Conservation (phyloP, 2,329 filamentous ascomycete species). For the Penicillium sp. region DNA sequence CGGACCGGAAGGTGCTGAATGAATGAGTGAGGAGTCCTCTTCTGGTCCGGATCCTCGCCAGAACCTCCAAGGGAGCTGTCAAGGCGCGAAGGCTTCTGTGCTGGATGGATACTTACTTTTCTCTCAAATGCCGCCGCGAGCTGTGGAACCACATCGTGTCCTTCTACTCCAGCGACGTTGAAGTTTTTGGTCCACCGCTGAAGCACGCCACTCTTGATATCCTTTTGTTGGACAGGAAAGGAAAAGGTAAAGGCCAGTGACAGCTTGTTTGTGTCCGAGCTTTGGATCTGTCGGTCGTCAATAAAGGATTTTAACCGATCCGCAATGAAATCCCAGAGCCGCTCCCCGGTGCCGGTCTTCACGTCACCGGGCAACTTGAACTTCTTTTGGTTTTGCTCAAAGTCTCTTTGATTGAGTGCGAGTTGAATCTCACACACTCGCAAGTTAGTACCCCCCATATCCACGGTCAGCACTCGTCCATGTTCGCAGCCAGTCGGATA, state of each 20-base stretch:
- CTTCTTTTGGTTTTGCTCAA: constrained; percentile 80
- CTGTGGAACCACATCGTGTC: constrained; percentile 74
- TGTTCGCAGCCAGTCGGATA: constrained; percentile 73
- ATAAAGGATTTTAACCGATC: constrained; percentile 77
- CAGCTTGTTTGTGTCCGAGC: constrained; percentile 39
- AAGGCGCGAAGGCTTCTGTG: no score
- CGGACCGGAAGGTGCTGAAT: constrained; percentile 71
- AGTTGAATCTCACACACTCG: constrained; percentile 81
- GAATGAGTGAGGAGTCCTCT: background rate
- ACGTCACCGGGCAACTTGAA: constrained; percentile 79
- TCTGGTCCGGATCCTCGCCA: no score
- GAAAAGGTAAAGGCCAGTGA: constrained; percentile 86
- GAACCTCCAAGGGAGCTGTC: no score
- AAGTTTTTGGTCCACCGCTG: constrained; percentile 93
- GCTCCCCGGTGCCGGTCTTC: constrained; percentile 68
- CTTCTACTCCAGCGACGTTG: constrained; percentile 81
- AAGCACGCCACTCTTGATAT: constrained; percentile 76
- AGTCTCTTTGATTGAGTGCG: constrained; percentile 70
- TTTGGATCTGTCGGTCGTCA: constrained; percentile 60
- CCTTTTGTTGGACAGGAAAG: constrained; percentile 78
- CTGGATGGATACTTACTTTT: constrained; percentile 41
- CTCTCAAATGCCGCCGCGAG: constrained; percentile 66
- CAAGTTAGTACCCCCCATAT: constrained; percentile 87
- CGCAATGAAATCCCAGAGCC: constrained; percentile 83
- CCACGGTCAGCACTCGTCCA: constrained; percentile 73